These are phyloP conservation scores for Aureobasidium namibiae DNA, from an alignment of 2,329 filamentous ascomycete genomes.

Conservation along the genomic window DNA sequence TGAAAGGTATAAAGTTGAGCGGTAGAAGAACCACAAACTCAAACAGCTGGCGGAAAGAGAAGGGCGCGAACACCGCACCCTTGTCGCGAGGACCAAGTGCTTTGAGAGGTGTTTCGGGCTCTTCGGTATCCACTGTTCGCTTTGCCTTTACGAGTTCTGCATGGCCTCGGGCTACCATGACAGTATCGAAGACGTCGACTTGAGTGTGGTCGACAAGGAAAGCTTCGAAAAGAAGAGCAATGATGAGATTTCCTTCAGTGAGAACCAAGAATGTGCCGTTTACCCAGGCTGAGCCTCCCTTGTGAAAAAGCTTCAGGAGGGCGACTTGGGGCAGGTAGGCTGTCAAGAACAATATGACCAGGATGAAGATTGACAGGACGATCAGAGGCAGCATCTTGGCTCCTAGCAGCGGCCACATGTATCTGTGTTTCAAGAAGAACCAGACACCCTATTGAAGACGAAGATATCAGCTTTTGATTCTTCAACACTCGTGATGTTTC, in stretches of 20 bases:
- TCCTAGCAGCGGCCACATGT: constrained; percentile 73
- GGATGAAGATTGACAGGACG: constrained; percentile 73
- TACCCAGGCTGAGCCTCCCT: constrained; percentile 70
- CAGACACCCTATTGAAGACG: constrained; percentile 56
- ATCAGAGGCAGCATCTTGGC: constrained; percentile 71
- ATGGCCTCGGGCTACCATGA: constrained; percentile 65
- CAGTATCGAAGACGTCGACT: constrained; percentile 74
- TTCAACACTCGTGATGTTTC: not conserved
- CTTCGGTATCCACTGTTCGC: constrained; percentile 60
- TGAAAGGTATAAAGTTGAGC: constrained; percentile 77
- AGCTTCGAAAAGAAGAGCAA: constrained; percentile 47
- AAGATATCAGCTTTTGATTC: not conserved
- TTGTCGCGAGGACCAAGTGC: constrained; percentile 75
- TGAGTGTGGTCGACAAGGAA: constrained; percentile 61
- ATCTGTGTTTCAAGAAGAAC: constrained; percentile 70
- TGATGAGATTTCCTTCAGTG: constrained; percentile 53
- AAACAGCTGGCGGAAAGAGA: constrained; percentile 81
- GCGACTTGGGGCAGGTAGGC: constrained; percentile 83
- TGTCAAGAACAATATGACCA: constrained; percentile 79
- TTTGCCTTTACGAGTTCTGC: constrained; percentile 53
- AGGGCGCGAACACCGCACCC: constrained; percentile 73
- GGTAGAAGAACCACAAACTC: constrained; percentile 63
- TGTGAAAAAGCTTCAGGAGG: constrained; percentile 84
- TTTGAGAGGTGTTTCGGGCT: constrained; percentile 65
- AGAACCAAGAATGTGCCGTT: constrained; percentile 81